These are phyloP conservation scores for Aspergillus alliaceus DNA, from an alignment of 2,329 filamentous ascomycete genomes.

Conservation along the genomic window DNA sequence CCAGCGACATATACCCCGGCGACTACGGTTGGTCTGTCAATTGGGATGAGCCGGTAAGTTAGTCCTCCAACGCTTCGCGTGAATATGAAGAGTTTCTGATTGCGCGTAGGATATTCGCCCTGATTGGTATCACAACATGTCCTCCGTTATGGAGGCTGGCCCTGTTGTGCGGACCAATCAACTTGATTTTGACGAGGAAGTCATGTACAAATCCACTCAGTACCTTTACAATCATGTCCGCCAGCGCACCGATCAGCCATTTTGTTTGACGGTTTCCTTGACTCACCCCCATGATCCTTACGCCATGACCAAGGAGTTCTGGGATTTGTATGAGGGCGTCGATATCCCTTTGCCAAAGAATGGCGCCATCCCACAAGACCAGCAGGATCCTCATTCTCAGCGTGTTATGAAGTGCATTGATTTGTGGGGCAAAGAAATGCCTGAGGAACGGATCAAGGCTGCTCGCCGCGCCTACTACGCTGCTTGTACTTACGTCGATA, in stretches of 20 bases:
- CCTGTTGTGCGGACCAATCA: conserved; percentile 90
- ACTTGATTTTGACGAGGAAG: conserved; percentile 93
- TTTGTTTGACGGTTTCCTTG: conserved; percentile 86
- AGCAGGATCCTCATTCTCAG: conserved; percentile 84
- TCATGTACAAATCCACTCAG: conserved; percentile 87
- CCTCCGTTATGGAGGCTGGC: conserved; percentile 86
- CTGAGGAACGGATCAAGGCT: conserved; percentile 79
- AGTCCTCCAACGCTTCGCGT: not conserved
- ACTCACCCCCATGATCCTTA: conserved; percentile 96
- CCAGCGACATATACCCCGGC: conserved; percentile 92
- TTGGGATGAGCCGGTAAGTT: conserved; percentile 77
- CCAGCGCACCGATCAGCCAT: conserved; percentile 74
- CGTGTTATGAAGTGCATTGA: conserved; percentile 84
- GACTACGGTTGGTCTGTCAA: conserved; percentile 95
- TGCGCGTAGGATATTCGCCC: conserved; percentile 55
- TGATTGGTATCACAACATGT: conserved; percentile 97
- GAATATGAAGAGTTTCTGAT: not conserved
- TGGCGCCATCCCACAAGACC: conserved; percentile 68
- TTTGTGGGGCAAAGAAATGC: conserved; percentile 79
- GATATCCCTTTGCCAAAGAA: conserved; percentile 83
- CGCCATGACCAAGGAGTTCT: conserved; percentile 89
- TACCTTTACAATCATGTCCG: conserved; percentile 89
- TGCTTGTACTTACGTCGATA: conserved; percentile 89
- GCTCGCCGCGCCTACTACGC: conserved; percentile 90
- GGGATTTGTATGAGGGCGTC: conserved; percentile 86